phyloP scores from a whole-genome alignment of 805 yeast genomes.

The Blastobotrys attinorum region DNA sequence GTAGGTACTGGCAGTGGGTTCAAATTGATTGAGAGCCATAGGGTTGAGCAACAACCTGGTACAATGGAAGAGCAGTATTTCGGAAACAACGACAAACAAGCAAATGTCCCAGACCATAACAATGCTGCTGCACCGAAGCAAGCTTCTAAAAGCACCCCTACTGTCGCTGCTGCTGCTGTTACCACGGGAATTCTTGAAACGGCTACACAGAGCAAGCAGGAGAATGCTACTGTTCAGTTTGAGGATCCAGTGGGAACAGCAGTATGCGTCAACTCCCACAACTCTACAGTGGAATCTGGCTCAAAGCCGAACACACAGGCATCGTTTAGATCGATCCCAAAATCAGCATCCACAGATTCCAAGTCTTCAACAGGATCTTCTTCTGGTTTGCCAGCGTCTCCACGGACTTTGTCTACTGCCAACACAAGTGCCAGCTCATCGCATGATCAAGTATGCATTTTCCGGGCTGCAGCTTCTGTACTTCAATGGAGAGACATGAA shows the following conservation, averaged over 20 bases:
- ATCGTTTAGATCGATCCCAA: background rate
- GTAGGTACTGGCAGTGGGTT: background rate
- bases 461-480: conserved; percentile 11
- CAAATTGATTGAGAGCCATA: background rate
- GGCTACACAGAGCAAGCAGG: background rate
- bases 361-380: background rate
- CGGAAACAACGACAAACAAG: background rate
- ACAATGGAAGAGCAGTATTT: background rate
- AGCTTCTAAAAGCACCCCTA: no score
- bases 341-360: background rate
- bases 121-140: background rate
- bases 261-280: conserved; percentile 9
- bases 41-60: background rate
- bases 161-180: no score
- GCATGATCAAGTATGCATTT: conserved; percentile 9
- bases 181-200: background rate
- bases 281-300: conserved; percentile 13
- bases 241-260: conserved; percentile 5
- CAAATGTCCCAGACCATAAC: background rate
- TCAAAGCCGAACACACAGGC: background rate
- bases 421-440: background rate
- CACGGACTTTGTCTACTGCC: background rate
- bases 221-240: background rate
- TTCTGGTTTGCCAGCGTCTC: background rate
- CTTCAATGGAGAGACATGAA: conserved; percentile 13